A percentile compares a stretch with the other conserved stretches of the same genome.
Conservation (phyloP, 805 yeast genomes). For the Candida ponderosae region DNA sequence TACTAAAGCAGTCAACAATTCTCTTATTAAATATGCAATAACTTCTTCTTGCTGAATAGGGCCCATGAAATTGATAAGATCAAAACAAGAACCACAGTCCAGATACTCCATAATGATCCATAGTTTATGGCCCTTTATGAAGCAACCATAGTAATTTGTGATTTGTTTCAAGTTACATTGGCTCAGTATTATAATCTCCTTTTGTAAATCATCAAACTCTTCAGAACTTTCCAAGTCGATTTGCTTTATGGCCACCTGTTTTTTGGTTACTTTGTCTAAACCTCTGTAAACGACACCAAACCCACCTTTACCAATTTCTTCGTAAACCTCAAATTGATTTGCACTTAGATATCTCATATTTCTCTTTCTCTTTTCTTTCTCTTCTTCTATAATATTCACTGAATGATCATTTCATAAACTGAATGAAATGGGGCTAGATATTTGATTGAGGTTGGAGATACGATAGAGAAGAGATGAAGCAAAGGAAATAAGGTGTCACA, state of each 20-base stretch:
- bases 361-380: too few species aligned
- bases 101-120: conserved; percentile 98
- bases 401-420: too few species aligned
- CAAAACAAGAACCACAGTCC: conserved; percentile 88
- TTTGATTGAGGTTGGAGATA: too few species aligned
- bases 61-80: conserved; percentile 61
- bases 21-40: conserved; percentile 74
- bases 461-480: too few species aligned
- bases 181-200: conserved; percentile 78
- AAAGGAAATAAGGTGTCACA: too few species aligned
- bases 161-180: conserved; percentile 77
- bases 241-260: conserved; percentile 87
- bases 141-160: conserved; percentile 85
- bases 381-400: too few species aligned
- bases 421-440: too few species aligned
- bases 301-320: conserved; percentile 91
- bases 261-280: conserved; percentile 55
- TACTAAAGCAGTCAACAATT: conserved; percentile 60
- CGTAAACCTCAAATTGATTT: conserved; percentile 41
- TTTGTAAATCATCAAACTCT: conserved; percentile 88
- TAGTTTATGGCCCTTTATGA: conserved; percentile 71
- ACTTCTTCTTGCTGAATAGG: conserved; percentile 70
- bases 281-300: conserved; percentile 97
- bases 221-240: conserved; percentile 85
- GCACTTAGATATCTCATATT: conserved; percentile 22